Conservation (phyloP, 1,139 yeast genomes). For the Pneumocystis oryctolagi region DNA sequence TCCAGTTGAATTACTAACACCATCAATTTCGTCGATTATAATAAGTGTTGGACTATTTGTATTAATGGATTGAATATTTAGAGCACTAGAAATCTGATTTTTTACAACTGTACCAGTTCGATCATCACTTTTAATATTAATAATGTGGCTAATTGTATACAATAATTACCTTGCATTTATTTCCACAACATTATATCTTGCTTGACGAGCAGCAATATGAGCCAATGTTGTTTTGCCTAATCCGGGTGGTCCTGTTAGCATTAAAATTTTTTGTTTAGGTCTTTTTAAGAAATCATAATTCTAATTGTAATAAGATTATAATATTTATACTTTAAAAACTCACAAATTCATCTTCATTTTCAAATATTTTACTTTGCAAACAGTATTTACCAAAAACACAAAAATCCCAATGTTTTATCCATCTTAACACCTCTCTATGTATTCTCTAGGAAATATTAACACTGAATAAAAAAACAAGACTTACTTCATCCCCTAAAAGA, state of each 20-base stretch:
- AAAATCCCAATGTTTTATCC: slow-evolving; percentile 73
- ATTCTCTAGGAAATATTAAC: slow-evolving; percentile 25
- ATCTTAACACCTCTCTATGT: slow-evolving; percentile 53
- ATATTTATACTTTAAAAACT: slow-evolving; percentile 6
- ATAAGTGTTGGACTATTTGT: slow-evolving; percentile 64
- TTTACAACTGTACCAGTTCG: slow-evolving; percentile 43
- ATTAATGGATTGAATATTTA: slow-evolving; percentile 43
- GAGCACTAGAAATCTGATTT: slow-evolving; percentile 53
- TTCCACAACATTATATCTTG: slow-evolving; percentile 70
- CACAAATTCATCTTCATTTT: slow-evolving; percentile 1
- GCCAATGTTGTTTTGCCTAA: slow-evolving; percentile 89
- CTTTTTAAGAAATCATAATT: slow-evolving; percentile 44
- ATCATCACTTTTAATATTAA: slow-evolving; percentile 39
- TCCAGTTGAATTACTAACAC: slow-evolving; percentile 26
- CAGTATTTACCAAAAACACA: slow-evolving; percentile 41
- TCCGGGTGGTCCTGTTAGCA: slow-evolving; percentile 89
- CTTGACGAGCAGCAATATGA: slow-evolving; percentile 66
- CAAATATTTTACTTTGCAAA: slow-evolving; percentile 10
- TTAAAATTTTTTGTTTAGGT: slow-evolving; percentile 53
- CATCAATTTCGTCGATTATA: slow-evolving; percentile 82
- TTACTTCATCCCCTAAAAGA: slow-evolving; percentile 57
- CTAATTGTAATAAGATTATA: slow-evolving; percentile 12
- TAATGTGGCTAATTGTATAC: background rate
- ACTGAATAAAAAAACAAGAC: background rate
- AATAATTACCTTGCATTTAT: slow-evolving; percentile 46